Conservation (phyloP, 768 basidiomycete species). For the Lyophyllum decastes region DNA sequence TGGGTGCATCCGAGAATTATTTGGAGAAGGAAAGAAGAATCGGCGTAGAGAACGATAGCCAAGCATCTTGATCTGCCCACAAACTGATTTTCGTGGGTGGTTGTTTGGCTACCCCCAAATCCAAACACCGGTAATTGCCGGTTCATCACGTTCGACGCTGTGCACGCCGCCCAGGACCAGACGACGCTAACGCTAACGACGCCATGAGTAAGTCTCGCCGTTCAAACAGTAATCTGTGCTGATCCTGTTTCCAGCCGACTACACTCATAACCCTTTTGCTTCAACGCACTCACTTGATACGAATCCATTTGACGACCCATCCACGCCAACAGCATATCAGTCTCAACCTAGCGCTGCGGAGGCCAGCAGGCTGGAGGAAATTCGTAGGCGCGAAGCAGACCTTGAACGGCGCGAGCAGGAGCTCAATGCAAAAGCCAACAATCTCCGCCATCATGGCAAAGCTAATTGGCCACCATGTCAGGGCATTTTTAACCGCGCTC, state of each 20-base stretch:
- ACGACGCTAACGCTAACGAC: conserved; percentile 22
- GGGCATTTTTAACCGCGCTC: conserved; percentile 28
- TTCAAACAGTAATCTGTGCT: background rate
- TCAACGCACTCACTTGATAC: conserved; percentile 83
- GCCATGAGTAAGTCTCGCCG: conserved; percentile 35
- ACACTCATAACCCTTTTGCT: conserved; percentile 78
- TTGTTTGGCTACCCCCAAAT: conserved; percentile 15
- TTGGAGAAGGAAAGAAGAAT: background rate
- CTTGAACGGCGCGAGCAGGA: conserved; percentile 80
- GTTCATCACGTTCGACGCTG: background rate
- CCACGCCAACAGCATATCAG: conserved; percentile 35
- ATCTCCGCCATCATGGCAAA: conserved; percentile 72
- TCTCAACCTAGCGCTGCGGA: conserved; percentile 27
- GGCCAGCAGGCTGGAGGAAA: conserved; percentile 55
- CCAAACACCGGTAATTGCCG: conserved; percentile 26
- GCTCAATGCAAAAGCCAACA: conserved; percentile 65
- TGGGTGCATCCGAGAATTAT: background rate
- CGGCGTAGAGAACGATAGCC: background rate
- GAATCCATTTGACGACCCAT: conserved; percentile 90
- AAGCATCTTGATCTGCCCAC: background rate
- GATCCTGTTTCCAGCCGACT: conserved; percentile 26
- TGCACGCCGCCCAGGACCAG: conserved; percentile 3
- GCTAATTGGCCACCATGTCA: conserved; percentile 95
- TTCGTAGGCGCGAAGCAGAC: conserved; percentile 79
- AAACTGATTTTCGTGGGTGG: background rate